Conservation (phyloP, 108 stramenopile genomes). For the Skeletonema tropicum region DNA sequence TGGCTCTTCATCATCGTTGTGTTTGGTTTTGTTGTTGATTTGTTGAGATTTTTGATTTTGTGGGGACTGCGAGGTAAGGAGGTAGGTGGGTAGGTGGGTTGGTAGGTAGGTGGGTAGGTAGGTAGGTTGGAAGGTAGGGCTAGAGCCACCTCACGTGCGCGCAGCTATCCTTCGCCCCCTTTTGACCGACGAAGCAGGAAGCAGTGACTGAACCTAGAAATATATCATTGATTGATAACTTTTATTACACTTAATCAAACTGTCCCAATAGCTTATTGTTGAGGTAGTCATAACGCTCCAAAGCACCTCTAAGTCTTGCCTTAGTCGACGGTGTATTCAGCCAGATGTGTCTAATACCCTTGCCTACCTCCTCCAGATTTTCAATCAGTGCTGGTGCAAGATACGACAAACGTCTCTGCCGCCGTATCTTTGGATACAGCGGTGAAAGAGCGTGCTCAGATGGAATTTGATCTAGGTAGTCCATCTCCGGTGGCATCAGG, state of each 20-base stretch:
- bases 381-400: slow-evolving; percentile 60
- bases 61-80: too few species aligned
- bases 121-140: too few species aligned
- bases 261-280: slow-evolving; percentile 40
- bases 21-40: too few species aligned
- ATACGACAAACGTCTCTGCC: slow-evolving; percentile 69
- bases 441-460: slow-evolving; percentile 22
- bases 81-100: too few species aligned
- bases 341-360: slow-evolving; percentile 59
- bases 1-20: too few species aligned
- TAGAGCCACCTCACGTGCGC: too few species aligned
- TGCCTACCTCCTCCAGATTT: slow-evolving; percentile 28
- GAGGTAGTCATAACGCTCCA: slow-evolving; percentile 40
- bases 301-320: slow-evolving; percentile 42
- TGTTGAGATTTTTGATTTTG: too few species aligned
- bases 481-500: slow-evolving; percentile 56
- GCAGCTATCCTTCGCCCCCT: too few species aligned
- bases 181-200: too few species aligned
- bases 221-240: neutral
- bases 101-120: too few species aligned
- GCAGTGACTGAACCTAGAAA: too few species aligned
- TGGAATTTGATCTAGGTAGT: slow-evolving; percentile 35
- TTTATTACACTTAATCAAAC: slow-evolving; percentile 14
- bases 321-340: slow-evolving; percentile 60
- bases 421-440: slow-evolving; percentile 64